A percentile compares a stretch with the other conserved stretches of the same genome.
phyloP scores from a whole-genome alignment of 768 basidiomycete genomes.

The Strobilomyces dryophilus region DNA sequence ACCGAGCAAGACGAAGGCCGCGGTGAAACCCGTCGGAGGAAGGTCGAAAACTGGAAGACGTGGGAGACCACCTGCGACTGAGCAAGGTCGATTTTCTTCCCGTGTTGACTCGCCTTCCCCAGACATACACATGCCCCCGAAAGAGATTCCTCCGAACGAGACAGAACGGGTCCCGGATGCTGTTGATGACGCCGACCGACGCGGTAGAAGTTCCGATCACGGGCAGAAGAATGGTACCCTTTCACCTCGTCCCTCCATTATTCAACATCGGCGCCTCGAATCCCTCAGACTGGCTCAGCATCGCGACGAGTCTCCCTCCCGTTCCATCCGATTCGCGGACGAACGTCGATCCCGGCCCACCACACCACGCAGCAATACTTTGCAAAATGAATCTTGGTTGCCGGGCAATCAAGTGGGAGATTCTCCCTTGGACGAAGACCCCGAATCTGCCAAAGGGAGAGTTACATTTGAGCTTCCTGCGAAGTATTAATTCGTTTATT shows the following conservation, averaged over 20 bases:
- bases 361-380: constrained; percentile 17
- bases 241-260: constrained; percentile 19
- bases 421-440: constrained; percentile 11
- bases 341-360: constrained; percentile 21
- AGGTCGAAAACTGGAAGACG: constrained; percentile 9
- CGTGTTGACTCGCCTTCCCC: not conserved
- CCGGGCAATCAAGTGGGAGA: constrained; percentile 7
- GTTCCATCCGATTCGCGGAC: constrained; percentile 48
- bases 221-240: constrained; percentile 11
- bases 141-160: not conserved
- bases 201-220: constrained; percentile 20
- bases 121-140: not conserved
- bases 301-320: constrained; percentile 42
- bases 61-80: constrained; percentile 12
- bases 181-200: constrained; percentile 11
- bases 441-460: constrained; percentile 12
- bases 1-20: constrained; percentile 18
- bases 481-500: constrained; percentile 5
- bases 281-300: constrained; percentile 19
- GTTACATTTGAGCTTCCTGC: constrained; percentile 18
- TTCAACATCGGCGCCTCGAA: constrained; percentile 29
- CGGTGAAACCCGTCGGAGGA: not conserved
- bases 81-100: constrained; percentile 5
- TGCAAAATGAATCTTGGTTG: constrained; percentile 20
- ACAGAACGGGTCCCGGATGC: constrained; percentile 2